Evolutionary conservation across 805 yeast genomes (phyloP).

Genomic region (Clavispora carvajalis): DNA sequence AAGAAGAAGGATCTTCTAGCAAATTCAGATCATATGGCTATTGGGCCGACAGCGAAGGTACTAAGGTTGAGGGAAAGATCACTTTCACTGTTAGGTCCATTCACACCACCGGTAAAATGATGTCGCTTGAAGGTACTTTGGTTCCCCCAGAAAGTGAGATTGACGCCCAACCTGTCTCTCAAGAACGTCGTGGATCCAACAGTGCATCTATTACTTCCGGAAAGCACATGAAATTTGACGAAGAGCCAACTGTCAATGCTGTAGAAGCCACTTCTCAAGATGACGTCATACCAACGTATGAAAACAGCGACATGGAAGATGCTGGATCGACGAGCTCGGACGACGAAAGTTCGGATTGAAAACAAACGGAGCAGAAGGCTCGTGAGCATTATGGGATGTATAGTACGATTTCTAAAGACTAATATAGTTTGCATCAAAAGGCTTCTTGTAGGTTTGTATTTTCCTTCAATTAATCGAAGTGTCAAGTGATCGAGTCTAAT

Average conservation of each 20-base stretch:
- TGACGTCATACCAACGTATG: conserved; percentile 4
- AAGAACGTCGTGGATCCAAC: conserved; percentile 29
- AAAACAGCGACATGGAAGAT: conserved; percentile 1
- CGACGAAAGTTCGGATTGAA: conserved; percentile 4
- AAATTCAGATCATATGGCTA: conserved; percentile 64
- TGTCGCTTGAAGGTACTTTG: conserved; percentile 86
- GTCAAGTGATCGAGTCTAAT: background rate
- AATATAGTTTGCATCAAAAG: background rate
- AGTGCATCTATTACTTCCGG: conserved; percentile 13
- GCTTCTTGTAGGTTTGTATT: background rate
- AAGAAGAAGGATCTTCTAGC: conserved; percentile 12
- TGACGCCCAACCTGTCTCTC: conserved; percentile 51
- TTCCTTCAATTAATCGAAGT: background rate
- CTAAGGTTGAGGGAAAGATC: conserved; percentile 76
- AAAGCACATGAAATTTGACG: conserved; percentile 15
- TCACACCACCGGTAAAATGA: conserved; percentile 72
- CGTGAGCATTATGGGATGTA: background rate
- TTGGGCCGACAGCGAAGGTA: conserved; percentile 78
- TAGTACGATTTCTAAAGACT: background rate
- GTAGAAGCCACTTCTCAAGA: conserved; percentile 1
- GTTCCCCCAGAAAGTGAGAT: conserved; percentile 52
- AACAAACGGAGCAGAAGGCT: background rate
- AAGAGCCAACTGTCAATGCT: conserved; percentile 4
- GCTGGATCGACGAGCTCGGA: conserved; percentile 7
- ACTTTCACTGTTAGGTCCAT: conserved; percentile 69